Evolutionary conservation across 495 filamentous ascomycete species (phyloP).

Genomic region (Penicillium paxilli): DNA sequence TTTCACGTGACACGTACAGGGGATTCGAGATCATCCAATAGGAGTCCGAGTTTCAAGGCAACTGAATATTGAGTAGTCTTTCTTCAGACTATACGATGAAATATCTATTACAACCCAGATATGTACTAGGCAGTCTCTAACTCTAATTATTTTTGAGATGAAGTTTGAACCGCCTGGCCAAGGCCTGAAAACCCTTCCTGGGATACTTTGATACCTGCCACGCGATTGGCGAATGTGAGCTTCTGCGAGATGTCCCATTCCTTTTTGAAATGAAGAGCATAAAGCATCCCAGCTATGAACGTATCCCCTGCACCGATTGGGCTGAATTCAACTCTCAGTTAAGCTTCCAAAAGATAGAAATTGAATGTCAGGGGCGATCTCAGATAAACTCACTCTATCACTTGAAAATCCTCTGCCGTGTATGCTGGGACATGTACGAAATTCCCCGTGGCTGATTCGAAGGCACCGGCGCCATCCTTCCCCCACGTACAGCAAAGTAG

Average conservation of each 20-base stretch:
- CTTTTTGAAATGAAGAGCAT: conserved; percentile 53
- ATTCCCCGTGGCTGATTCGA: conserved; percentile 38
- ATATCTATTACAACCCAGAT: no score
- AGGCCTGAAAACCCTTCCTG: conserved; percentile 66
- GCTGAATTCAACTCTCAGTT: conserved; percentile 35
- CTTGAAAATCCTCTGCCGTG: conserved; percentile 34
- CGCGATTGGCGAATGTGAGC: conserved; percentile 61
- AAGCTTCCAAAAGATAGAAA: no score
- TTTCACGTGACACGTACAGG: neutral
- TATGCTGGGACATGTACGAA: conserved; percentile 49
- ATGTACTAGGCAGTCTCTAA: no score
- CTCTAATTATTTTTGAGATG: no score
- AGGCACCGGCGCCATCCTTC: conserved; percentile 53
- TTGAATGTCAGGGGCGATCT: no score
- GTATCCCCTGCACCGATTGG: conserved; percentile 74
- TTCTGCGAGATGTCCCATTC: conserved; percentile 53
- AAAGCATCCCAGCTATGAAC: conserved; percentile 72
- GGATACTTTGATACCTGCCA: conserved; percentile 68
- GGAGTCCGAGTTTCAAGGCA: no score
- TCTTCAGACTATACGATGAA: no score
- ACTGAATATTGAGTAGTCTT: no score
- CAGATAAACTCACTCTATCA: conserved; percentile 60
- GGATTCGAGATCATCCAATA: no score
- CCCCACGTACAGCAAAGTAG: conserved; percentile 71
- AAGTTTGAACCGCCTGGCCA: conserved; percentile 28